phyloP scores from a whole-genome alignment of 306 rosid genomes.

The Dryas octopetala region DNA sequence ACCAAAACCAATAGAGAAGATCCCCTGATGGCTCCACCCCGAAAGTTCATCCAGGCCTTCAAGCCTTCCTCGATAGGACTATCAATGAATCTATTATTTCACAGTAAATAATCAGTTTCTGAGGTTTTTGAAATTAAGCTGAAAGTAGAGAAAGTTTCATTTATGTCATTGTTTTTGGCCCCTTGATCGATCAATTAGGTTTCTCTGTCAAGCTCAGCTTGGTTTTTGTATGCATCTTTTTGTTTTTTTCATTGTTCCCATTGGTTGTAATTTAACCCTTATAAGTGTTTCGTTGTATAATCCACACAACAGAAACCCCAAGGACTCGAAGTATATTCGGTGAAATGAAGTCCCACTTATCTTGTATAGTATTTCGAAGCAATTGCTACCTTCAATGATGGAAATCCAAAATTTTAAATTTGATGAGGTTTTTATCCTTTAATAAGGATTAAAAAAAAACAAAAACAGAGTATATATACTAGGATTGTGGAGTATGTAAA shows the following conservation, averaged over 20 bases:
- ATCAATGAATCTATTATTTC: slow-evolving; percentile 53
- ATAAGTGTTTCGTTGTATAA: slow-evolving; percentile 39
- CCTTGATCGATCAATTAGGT: slow-evolving; percentile 14
- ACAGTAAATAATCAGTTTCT: slow-evolving; percentile 43
- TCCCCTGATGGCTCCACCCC: slow-evolving; percentile 55
- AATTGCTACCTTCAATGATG: background rate
- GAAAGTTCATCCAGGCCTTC: slow-evolving; percentile 62
- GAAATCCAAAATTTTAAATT: too few relatives aligned
- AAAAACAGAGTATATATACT: too few relatives aligned
- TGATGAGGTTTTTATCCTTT: too few relatives aligned
- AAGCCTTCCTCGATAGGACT: slow-evolving; percentile 69
- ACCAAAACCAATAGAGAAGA: slow-evolving; percentile 42
- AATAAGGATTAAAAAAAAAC: too few relatives aligned
- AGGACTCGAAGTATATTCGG: slow-evolving; percentile 9
- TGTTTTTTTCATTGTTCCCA: slow-evolving; percentile 22
- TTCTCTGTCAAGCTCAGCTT: slow-evolving; percentile 20
- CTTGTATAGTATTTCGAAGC: slow-evolving; percentile 50
- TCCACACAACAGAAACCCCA: slow-evolving; percentile 24
- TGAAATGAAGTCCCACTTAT: slow-evolving; percentile 34
- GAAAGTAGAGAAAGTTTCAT: slow-evolving; percentile 30
- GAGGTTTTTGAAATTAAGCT: slow-evolving; percentile 32
- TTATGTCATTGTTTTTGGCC: slow-evolving; percentile 25
- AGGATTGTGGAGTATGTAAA: too few relatives aligned
- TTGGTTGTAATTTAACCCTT: slow-evolving; percentile 43
- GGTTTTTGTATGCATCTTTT: slow-evolving; percentile 31